Evolutionary conservation across 2,329 filamentous ascomycete species (phyloP).

Genomic region (Cadophora malorum): DNA sequence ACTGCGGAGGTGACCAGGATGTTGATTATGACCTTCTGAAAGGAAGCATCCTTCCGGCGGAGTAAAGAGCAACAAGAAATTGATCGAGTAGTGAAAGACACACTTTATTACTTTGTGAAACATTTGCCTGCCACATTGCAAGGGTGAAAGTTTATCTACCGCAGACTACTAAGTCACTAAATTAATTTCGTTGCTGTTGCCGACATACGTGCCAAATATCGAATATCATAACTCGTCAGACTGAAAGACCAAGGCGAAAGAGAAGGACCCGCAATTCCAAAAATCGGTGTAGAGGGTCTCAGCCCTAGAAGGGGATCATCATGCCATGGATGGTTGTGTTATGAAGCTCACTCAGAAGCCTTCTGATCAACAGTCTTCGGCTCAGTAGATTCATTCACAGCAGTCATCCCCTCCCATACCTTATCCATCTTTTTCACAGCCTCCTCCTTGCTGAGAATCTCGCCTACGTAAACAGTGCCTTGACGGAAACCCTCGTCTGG

Average conservation of each 20-base stretch:
- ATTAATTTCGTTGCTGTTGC: too few relatives aligned
- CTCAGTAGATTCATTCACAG: neutral
- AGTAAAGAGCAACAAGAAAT: too few relatives aligned
- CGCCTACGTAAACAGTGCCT: conserved; percentile 26
- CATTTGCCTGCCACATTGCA: too few relatives aligned
- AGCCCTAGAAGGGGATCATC: conserved; percentile 6
- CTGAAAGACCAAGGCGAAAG: neutral
- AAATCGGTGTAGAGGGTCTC: neutral
- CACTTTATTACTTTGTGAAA: too few relatives aligned
- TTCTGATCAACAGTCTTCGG: conserved; percentile 2
- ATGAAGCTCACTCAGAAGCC: neutral
- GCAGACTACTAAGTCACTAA: too few relatives aligned
- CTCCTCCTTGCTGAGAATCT: conserved; percentile 27
- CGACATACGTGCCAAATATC: too few relatives aligned
- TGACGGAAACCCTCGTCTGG: conserved; percentile 21
- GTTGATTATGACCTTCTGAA: too few relatives aligned
- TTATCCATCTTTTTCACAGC: conserved; percentile 30
- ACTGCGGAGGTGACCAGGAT: too few relatives aligned
- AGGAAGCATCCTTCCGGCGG: too few relatives aligned
- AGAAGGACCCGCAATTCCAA: neutral
- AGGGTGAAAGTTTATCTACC: too few relatives aligned
- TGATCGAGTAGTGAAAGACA: too few relatives aligned
- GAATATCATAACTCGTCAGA: neutral
- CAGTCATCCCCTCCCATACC: conserved; percentile 27
- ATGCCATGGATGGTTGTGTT: neutral